phyloP scores from a whole-genome alignment of 2,329 filamentous ascomycete genomes.

The Fusarium dlaminii region DNA sequence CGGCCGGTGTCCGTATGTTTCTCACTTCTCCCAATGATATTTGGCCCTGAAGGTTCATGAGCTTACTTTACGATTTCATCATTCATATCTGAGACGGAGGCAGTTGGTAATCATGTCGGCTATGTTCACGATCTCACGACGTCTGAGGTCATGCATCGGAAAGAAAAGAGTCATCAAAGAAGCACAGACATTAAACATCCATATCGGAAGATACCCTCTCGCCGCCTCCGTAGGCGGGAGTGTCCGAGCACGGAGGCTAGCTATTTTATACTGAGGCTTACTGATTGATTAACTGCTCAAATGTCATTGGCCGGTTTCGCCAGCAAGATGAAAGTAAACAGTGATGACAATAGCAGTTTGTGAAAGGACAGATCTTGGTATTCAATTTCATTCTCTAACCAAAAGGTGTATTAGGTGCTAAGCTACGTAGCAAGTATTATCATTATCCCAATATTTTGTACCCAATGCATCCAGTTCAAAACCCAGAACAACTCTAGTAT shows the following conservation, averaged over 20 bases:
- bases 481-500: constrained; percentile 19
- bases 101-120: constrained; percentile 27
- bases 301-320: constrained; percentile 27
- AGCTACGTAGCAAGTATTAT: constrained; percentile 25
- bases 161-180: neutral
- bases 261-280: constrained; percentile 19
- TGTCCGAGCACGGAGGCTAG: constrained; percentile 32
- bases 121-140: neutral
- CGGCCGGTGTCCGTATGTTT: constrained; percentile 38
- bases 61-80: constrained; percentile 30
- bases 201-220: constrained; percentile 17
- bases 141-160: neutral
- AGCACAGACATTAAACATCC: neutral
- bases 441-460: constrained; percentile 23
- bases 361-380: neutral
- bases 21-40: neutral
- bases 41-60: constrained; percentile 6
- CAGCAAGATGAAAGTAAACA: neutral
- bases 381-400: constrained; percentile 15
- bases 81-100: constrained; percentile 13
- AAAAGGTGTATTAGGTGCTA: constrained; percentile 10
- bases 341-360: neutral
- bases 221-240: constrained; percentile 21
- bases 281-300: constrained; percentile 40
- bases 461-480: constrained; percentile 9